A percentile compares a stretch with the other conserved stretches of the same genome.
phyloP scores from a whole-genome alignment of 2,329 filamentous ascomycete genomes.

The Aureobasidium pullulans region DNA sequence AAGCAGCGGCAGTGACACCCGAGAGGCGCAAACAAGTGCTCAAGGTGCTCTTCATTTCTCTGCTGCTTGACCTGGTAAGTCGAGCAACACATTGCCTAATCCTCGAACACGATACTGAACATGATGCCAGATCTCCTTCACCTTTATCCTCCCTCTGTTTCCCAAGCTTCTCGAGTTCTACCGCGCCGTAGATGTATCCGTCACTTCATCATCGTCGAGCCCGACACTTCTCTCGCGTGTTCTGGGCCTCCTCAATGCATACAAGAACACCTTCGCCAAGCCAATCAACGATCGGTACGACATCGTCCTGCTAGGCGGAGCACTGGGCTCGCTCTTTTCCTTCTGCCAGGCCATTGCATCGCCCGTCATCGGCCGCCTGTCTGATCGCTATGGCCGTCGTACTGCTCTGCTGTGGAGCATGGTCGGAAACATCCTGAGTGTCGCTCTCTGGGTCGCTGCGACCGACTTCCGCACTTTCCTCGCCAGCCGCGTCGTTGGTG shows the following conservation, averaged over 20 bases:
- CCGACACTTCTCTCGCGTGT: constrained; percentile 68
- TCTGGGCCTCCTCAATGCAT: constrained; percentile 77
- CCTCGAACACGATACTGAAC: not conserved
- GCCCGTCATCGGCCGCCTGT: constrained; percentile 80
- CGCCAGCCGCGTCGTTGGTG: constrained; percentile 84
- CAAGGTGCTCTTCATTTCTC: constrained; percentile 78
- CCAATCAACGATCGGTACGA: constrained; percentile 96
- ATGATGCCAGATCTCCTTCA: constrained; percentile 78
- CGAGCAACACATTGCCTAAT: not conserved
- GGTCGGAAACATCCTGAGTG: constrained; percentile 85
- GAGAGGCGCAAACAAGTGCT: constrained; percentile 66
- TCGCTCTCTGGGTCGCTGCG: constrained; percentile 88
- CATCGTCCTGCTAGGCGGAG: constrained; percentile 89
- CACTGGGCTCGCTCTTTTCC: constrained; percentile 87
- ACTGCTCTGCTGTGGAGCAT: constrained; percentile 85
- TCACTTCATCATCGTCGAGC: constrained; percentile 35
- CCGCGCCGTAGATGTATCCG: constrained; percentile 65
- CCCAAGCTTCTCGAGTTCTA: constrained; percentile 95
- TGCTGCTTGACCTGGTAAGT: constrained; percentile 71
- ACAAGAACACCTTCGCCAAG: constrained; percentile 86
- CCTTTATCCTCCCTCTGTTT: constrained; percentile 94
- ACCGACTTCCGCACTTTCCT: constrained; percentile 94
- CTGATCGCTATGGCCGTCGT: constrained; percentile 79
- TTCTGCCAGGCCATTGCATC: constrained; percentile 88
- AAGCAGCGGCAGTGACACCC: constrained; percentile 16